Evolutionary conservation across 257 asterid genomes (phyloP).

Genomic region (Gynochthodes officinalis): DNA sequence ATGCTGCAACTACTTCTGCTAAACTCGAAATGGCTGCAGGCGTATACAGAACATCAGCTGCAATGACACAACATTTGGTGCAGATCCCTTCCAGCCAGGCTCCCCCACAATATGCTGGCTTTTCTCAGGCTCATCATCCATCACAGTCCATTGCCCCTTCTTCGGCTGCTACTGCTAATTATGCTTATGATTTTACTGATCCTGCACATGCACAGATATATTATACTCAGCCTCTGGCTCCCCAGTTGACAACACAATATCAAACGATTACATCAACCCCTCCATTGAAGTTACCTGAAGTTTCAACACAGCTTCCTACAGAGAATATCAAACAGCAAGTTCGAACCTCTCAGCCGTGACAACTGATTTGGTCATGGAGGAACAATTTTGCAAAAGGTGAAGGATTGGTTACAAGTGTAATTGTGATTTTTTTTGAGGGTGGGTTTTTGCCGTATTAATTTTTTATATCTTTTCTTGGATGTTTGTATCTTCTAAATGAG

Average conservation of each 20-base stretch:
- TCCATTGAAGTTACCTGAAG: conserved; percentile 39
- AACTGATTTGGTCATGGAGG: conserved; percentile 54
- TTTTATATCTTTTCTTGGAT: conserved; percentile 17
- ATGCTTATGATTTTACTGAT: conserved; percentile 64
- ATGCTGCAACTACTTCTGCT: conserved; percentile 34
- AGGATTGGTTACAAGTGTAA: conserved; percentile 42
- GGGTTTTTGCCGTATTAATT: conserved; percentile 53
- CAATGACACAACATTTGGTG: conserved; percentile 47
- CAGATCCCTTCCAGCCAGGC: conserved; percentile 56
- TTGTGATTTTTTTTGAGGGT: conserved; percentile 36
- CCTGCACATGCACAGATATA: conserved; percentile 64
- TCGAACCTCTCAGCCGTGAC: conserved; percentile 47
- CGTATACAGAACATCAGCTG: conserved; percentile 47
- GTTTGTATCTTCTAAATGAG: conserved; percentile 26
- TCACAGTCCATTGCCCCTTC: conserved; percentile 64
- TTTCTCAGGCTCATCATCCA: conserved; percentile 72
- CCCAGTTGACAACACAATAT: conserved; percentile 69
- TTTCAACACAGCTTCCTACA: conserved; percentile 48
- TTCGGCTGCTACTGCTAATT: conserved; percentile 47
- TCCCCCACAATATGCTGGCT: conserved; percentile 61
- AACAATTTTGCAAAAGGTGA: conserved; percentile 65
- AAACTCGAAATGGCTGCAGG: conserved; percentile 65
- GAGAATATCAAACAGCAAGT: conserved; percentile 60
- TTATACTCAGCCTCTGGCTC: conserved; percentile 63
- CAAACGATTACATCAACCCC: conserved; percentile 62